These are phyloP conservation scores for Chrysopogon serrulatus DNA, from an alignment of 176 grass and related monocot genomes.

Conservation along the genomic window DNA sequence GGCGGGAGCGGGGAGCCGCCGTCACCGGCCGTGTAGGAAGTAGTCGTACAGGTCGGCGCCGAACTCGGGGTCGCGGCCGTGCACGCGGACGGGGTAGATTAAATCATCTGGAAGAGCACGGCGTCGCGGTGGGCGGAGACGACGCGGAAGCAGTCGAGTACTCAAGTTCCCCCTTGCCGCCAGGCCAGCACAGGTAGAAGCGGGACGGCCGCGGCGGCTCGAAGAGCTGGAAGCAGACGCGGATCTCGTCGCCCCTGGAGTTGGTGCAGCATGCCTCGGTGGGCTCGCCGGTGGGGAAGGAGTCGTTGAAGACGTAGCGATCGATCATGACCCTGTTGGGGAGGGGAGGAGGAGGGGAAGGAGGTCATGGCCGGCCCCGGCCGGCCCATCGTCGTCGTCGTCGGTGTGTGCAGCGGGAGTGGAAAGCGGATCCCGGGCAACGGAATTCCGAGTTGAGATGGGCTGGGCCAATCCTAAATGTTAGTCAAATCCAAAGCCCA, in stretches of 20 bases:
- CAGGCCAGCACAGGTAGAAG: background rate
- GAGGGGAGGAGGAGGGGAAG: background rate
- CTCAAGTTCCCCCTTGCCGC: background rate
- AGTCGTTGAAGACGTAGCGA: background rate
- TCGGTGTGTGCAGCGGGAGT: no score
- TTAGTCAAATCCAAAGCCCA: background rate
- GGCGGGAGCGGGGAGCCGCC: background rate
- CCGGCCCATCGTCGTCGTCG: background rate
- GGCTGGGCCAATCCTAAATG: background rate
- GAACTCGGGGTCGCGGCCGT: background rate
- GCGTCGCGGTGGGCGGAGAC: background rate
- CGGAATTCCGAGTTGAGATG: background rate
- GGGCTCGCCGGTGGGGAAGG: background rate
- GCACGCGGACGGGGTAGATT: background rate
- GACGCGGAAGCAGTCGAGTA: background rate
- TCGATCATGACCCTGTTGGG: background rate
- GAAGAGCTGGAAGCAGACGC: background rate
- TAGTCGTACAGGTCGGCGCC: background rate
- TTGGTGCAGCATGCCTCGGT: background rate
- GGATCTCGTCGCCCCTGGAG: background rate
- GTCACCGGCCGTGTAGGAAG: background rate
- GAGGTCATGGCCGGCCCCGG: background rate
- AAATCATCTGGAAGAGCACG: slow-evolving; percentile 6
- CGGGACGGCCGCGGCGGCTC: background rate
- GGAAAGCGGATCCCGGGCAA: background rate